phyloP scores from a whole-genome alignment of 495 filamentous ascomycete species.

The Aeminium ludgeri region DNA sequence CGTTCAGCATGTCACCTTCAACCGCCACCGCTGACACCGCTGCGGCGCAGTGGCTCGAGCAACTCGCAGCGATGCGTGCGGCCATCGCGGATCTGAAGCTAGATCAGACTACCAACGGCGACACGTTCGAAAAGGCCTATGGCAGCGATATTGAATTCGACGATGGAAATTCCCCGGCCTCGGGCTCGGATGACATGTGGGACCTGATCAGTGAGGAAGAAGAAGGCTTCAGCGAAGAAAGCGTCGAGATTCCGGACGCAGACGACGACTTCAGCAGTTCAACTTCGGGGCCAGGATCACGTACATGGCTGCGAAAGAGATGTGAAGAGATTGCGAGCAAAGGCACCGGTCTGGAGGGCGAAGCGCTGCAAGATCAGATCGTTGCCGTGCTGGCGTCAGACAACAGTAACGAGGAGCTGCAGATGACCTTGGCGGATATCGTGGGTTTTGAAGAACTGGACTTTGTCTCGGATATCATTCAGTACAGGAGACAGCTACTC shows the following conservation, averaged over 20 bases:
- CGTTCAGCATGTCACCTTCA: constrained; percentile 18
- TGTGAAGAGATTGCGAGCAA: constrained; percentile 43
- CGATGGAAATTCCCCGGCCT: constrained; percentile 39
- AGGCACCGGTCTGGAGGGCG: constrained; percentile 43
- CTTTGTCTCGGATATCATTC: constrained; percentile 67
- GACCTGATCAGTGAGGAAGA: constrained; percentile 63
- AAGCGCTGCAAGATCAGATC: constrained; percentile 53
- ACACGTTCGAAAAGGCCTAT: constrained; percentile 24
- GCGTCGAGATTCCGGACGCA: constrained; percentile 22
- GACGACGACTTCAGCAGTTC: constrained; percentile 3
- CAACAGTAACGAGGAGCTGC: constrained; percentile 58
- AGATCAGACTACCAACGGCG: constrained; percentile 26
- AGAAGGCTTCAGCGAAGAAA: constrained; percentile 38
- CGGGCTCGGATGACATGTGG: constrained; percentile 69
- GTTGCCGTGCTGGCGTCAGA: constrained; percentile 49
- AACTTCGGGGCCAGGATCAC: constrained; percentile 2
- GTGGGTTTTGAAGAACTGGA: constrained; percentile 86
- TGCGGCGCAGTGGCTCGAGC: constrained; percentile 47
- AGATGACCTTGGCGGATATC: constrained; percentile 78
- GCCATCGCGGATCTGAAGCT: constrained; percentile 55
- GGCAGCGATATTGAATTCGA: constrained; percentile 44
- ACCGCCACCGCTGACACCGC: constrained; percentile 27
- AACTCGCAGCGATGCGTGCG: constrained; percentile 53
- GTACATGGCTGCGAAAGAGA: constrained; percentile 46
- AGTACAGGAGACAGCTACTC: constrained; percentile 48